Evolutionary conservation across 164 flowering plant species (phyloP), one percentile per base, ranked within the genome.

Genomic region (Warburgia ugandensis): DNA sequence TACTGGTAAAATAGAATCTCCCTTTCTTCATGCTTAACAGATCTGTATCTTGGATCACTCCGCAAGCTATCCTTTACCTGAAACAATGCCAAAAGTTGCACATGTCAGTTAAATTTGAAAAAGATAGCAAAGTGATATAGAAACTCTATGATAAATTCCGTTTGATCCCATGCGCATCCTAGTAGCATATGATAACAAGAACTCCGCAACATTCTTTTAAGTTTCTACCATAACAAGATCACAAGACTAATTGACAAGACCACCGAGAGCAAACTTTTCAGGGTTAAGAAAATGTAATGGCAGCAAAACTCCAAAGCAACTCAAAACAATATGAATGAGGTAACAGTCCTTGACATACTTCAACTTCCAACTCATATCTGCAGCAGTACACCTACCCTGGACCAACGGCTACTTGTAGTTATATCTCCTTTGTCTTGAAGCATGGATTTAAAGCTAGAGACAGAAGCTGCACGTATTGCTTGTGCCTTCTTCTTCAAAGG

Each of bases 1-100:
- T 74, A 89, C 60, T 94, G 86, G 58, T 81, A 75, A 61, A 89
- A 94, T 43, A 89, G 53, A 29, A 61, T 33, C 63, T 94, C 99
- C 67, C 97, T 70, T 20, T 94, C 97, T 48, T 94, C 97, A 66
- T 89, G 97, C 72, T 62, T 77, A 31, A 84, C 92, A 59, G 80
- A 65, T 69, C 68, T 83, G 74, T 86, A 94, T 57, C 99, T 78
- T 44, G 81, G 84, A 46, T 94, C 99, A 73, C 69, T 63, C 60
- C 92, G 69, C 20, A 94, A 56, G 56, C 77, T 74, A 58, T 94
- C 97, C 67, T 94, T 94, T 51, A 89, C 94, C 99, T 88, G 43
- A 37, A 59, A 48, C 12, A 22, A 51, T 9, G 16, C 4, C 19
- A 29, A 19, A 11, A 20, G n/a, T 11, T 4, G n/a, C 17, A 11